phyloP scores from a whole-genome alignment of 805 yeast species.

The Isabelozyma pseudorhagii region DNA sequence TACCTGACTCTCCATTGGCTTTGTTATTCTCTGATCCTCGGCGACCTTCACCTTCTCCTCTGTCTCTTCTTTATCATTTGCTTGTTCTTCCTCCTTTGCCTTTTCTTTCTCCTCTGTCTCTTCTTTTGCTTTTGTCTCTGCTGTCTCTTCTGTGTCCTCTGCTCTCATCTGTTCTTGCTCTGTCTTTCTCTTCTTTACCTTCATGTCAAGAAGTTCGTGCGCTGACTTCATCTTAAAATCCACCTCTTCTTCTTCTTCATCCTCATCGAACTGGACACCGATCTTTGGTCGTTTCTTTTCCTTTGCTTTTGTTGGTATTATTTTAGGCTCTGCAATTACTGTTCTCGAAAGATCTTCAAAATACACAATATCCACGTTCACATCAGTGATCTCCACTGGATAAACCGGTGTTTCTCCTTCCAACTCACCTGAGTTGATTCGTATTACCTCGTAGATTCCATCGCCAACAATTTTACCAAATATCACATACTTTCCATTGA shows the following conservation, averaged over 20 bases:
- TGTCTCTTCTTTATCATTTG: no score
- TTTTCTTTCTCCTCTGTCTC: not conserved
- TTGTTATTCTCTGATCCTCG: no score
- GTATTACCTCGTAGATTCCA: conserved; percentile 49
- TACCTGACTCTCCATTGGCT: no score
- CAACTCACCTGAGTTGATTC: conserved; percentile 48
- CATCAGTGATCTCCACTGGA: conserved; percentile 44
- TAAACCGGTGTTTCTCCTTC: conserved; percentile 43
- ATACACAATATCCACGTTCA: conserved; percentile 44
- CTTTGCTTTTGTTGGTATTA: conserved; percentile 6
- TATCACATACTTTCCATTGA: conserved; percentile 38
- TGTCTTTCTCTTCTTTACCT: conserved; percentile 1
- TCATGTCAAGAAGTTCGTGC: conserved; percentile 31
- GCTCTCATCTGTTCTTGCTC: not conserved
- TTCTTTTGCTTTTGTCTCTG: not conserved
- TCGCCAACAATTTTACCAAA: conserved; percentile 61
- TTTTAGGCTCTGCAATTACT: conserved; percentile 6
- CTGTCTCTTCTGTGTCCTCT: not conserved
- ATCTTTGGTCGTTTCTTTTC: conserved; percentile 27
- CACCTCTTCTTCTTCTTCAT: conserved; percentile 32
- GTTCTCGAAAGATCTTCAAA: conserved; percentile 40
- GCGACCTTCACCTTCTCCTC: no score
- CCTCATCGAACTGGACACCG: conserved; percentile 33
- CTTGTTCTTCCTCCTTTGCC: not conserved
- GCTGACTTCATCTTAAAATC: conserved; percentile 40